Conservation (phyloP, 768 basidiomycete species). For the Lactarius tabidus region DNA sequence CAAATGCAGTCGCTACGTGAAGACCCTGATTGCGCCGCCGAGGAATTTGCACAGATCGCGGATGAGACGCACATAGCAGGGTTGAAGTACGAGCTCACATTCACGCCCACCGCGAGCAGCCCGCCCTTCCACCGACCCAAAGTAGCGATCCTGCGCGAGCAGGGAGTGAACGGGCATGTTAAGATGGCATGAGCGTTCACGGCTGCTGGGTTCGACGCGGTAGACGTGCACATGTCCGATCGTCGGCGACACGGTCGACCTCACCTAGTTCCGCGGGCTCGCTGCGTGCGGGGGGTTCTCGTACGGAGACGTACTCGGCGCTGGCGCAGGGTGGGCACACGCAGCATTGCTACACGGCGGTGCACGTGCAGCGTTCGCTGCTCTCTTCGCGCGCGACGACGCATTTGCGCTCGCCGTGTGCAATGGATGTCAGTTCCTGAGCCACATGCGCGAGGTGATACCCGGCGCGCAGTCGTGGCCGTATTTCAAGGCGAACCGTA, state of each 20-base stretch:
- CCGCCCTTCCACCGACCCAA: slow-evolving; percentile 59
- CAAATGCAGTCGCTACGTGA: slow-evolving; percentile 89
- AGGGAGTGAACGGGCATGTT: slow-evolving; percentile 95
- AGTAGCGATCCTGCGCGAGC: slow-evolving; percentile 94
- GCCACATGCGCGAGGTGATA: slow-evolving; percentile 80
- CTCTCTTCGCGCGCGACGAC: slow-evolving; percentile 75
- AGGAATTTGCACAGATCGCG: slow-evolving; percentile 79
- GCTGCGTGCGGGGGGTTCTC: slow-evolving; percentile 99
- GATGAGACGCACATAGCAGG: slow-evolving; percentile 57
- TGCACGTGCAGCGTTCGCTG: slow-evolving; percentile 68
- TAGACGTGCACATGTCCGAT: slow-evolving; percentile 99
- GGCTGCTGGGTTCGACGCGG: slow-evolving; percentile 88
- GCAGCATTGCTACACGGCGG: slow-evolving; percentile 81
- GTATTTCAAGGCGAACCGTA: slow-evolving; percentile 81
- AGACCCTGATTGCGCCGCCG: slow-evolving; percentile 64
- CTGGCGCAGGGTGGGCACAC: slow-evolving; percentile 97
- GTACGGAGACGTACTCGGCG: slow-evolving; percentile 96
- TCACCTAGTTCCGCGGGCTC: slow-evolving; percentile 75
- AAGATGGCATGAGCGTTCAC: slow-evolving; percentile 99
- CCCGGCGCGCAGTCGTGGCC: slow-evolving; percentile 89
- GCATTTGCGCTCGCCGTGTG: slow-evolving; percentile 94
- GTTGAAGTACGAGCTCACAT: slow-evolving; percentile 73
- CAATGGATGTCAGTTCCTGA: slow-evolving; percentile 98
- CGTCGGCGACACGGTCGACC: slow-evolving; percentile 59
- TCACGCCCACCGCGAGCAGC: slow-evolving; percentile 36